Evolutionary conservation across 2,329 filamentous ascomycete genomes (phyloP).

Genomic region (Arthroderma uncinatum): DNA sequence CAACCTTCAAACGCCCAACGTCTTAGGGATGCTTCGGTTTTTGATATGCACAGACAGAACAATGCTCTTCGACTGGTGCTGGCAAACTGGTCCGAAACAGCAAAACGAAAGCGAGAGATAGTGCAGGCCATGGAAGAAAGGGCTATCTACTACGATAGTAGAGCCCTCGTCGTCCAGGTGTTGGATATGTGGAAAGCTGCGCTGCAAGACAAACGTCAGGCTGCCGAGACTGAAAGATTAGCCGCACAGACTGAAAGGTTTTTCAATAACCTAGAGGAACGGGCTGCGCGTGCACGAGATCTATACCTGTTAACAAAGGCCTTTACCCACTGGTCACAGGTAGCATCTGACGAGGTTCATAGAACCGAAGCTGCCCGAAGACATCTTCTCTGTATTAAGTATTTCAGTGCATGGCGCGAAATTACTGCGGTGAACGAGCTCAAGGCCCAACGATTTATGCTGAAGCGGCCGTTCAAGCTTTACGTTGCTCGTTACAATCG

Average conservation of each 20-base stretch:
- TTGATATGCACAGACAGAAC: slow-evolving; percentile 34
- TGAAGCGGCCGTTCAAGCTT: slow-evolving; percentile 44
- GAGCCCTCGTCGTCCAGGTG: slow-evolving; percentile 42
- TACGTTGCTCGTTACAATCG: slow-evolving; percentile 40
- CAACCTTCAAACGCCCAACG: slow-evolving; percentile 42
- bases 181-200: slow-evolving; percentile 41
- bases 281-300: slow-evolving; percentile 53
- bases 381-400: slow-evolving; percentile 58
- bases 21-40: slow-evolving; percentile 41
- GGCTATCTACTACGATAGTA: slow-evolving; percentile 41
- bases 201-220: slow-evolving; percentile 32
- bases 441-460: slow-evolving; percentile 41
- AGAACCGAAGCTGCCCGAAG: slow-evolving; percentile 57
- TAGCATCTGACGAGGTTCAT: slow-evolving; percentile 53
- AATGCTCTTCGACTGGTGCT: slow-evolving; percentile 32
- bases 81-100: slow-evolving; percentile 39
- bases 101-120: slow-evolving; percentile 27
- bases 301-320: slow-evolving; percentile 54
- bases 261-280: slow-evolving; percentile 45
- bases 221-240: slow-evolving; percentile 13
- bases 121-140: slow-evolving; percentile 30
- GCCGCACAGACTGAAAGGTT: slow-evolving; percentile 40
- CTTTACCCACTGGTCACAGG: slow-evolving; percentile 58
- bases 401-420: slow-evolving; percentile 58
- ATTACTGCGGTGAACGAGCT: slow-evolving; percentile 52